These are phyloP conservation scores for Clitopilus hobsonii DNA, from an alignment of 768 basidiomycete species.

Conservation along the genomic window DNA sequence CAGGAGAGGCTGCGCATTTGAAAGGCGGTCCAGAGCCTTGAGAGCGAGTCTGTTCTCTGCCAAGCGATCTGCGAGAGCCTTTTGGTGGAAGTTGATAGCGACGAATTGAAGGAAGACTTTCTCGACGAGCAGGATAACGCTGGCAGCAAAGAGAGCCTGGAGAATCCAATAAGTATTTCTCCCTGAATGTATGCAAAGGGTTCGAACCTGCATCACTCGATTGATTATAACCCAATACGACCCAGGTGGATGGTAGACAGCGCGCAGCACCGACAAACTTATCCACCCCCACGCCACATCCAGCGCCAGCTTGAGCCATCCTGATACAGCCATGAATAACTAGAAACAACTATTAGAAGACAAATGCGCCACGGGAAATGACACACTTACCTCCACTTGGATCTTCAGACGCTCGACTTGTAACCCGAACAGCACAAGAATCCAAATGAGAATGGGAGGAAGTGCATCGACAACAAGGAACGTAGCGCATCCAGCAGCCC, in stretches of 20 bases:
- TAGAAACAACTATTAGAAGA: slow-evolving; percentile 18
- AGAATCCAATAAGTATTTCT: not conserved
- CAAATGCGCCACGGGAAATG: not conserved
- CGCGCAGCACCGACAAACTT: slow-evolving; percentile 56
- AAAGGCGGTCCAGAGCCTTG: slow-evolving; percentile 65
- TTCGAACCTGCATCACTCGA: slow-evolving; percentile 61
- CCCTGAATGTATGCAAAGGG: not conserved
- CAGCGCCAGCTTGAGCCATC: slow-evolving; percentile 67
- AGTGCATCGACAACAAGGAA: slow-evolving; percentile 61
- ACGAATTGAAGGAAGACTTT: slow-evolving; percentile 67
- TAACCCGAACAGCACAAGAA: slow-evolving; percentile 52
- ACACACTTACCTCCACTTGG: slow-evolving; percentile 55
- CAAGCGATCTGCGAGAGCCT: slow-evolving; percentile 69
- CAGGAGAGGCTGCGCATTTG: slow-evolving; percentile 52
- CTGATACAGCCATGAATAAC: slow-evolving; percentile 64
- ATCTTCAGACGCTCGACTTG: slow-evolving; percentile 63
- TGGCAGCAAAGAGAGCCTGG: slow-evolving; percentile 40
- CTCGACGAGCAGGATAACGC: slow-evolving; percentile 38
- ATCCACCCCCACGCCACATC: slow-evolving; percentile 75
- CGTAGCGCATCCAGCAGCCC: slow-evolving; percentile 59
- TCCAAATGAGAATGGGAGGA: slow-evolving; percentile 48
- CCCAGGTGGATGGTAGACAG: slow-evolving; percentile 54
- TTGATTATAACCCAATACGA: slow-evolving; percentile 67
- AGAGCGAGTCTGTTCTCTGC: slow-evolving; percentile 67
- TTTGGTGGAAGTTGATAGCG: slow-evolving; percentile 78